These are phyloP conservation scores for Ocimum tenuiflorum DNA, from an alignment of 257 asterid species.

Conservation along the genomic window DNA sequence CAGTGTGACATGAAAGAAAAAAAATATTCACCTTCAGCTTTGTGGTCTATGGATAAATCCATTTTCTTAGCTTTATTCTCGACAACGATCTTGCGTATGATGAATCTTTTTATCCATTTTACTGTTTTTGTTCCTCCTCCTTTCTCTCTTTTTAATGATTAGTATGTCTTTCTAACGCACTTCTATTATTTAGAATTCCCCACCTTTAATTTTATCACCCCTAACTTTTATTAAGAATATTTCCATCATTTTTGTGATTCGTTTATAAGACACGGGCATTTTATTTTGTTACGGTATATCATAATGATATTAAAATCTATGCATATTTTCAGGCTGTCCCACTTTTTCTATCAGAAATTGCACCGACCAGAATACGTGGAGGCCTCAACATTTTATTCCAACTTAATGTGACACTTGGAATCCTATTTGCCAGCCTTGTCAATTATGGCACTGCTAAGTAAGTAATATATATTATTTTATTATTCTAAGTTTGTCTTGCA, in stretches of 20 bases:
- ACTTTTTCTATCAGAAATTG: too few species aligned
- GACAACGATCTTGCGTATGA: background rate
- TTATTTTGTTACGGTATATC: background rate
- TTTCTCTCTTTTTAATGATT: too few species aligned
- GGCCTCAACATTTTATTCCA: conserved; percentile 89
- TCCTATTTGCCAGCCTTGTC: conserved; percentile 76
- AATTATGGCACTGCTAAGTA: conserved; percentile 76
- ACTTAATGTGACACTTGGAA: conserved; percentile 76
- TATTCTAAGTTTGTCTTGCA: too few species aligned
- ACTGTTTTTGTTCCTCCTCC: too few species aligned
- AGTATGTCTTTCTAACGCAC: background rate
- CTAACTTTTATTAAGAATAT: too few species aligned
- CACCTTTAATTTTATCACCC: too few species aligned
- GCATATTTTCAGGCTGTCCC: conserved; percentile 57
- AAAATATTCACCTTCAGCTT: too few species aligned
- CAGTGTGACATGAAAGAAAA: too few species aligned
- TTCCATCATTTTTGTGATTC: too few species aligned
- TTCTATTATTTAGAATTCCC: background rate
- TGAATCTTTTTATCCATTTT: background rate
- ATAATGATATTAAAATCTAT: background rate
- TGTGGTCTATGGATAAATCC: too few species aligned
- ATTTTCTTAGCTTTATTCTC: too few species aligned
- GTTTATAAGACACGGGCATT: background rate
- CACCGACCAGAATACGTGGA: conserved; percentile 93
- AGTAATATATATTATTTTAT: too few species aligned